Evolutionary conservation across 768 basidiomycete genomes (phyloP).

Genomic region (Macrolepiota dolichaula): DNA sequence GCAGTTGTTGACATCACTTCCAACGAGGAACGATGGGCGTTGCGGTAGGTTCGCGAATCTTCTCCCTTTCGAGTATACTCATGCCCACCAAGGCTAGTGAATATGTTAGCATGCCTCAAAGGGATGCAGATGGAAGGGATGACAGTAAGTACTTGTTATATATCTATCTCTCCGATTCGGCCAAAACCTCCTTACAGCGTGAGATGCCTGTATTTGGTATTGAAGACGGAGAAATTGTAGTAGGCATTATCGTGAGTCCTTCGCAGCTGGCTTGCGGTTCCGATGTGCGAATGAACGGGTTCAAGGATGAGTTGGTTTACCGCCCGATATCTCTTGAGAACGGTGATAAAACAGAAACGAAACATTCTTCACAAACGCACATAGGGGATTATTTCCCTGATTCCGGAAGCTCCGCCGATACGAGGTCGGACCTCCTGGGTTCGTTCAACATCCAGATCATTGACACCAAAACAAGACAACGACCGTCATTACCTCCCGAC

Average conservation of each 20-base stretch:
- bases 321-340: not conserved
- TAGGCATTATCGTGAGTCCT: slow-evolving; percentile 68
- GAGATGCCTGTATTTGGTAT: slow-evolving; percentile 86
- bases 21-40: slow-evolving; percentile 74
- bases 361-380: not conserved
- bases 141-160: slow-evolving; percentile 36
- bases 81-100: slow-evolving; percentile 51
- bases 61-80: not conserved
- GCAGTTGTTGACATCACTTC: slow-evolving; percentile 47
- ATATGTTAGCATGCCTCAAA: slow-evolving; percentile 66
- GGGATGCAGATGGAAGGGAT: slow-evolving; percentile 44
- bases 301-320: slow-evolving; percentile 51
- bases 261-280: not conserved
- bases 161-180: not conserved
- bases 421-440: not conserved
- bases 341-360: not conserved
- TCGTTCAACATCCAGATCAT: slow-evolving; percentile 39
- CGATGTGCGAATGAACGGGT: not conserved
- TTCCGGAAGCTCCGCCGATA: not conserved
- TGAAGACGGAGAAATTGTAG: slow-evolving; percentile 57
- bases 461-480: slow-evolving; percentile 71
- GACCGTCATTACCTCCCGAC: slow-evolving; percentile 46
- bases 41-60: slow-evolving; percentile 45
- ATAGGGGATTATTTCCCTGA: not conserved
- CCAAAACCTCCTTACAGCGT: slow-evolving; percentile 44